A percentile compares a stretch with the other conserved stretches of the same genome.
Conservation (phyloP, 192 early-diverging fungal genomes). For the Coemansia sp. region DNA sequence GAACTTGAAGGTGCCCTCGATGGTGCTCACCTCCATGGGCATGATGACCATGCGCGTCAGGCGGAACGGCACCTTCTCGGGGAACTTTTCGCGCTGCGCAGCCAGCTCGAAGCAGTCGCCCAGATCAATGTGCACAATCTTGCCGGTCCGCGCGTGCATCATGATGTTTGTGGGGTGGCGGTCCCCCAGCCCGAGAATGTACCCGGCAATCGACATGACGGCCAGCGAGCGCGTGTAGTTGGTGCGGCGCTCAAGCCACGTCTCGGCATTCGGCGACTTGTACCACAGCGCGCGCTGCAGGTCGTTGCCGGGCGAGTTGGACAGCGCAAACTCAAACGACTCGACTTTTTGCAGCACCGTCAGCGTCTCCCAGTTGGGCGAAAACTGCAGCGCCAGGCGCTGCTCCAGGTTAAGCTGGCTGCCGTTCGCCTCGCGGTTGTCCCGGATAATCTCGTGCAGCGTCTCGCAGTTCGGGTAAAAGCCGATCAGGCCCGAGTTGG, state of each 20-base stretch:
- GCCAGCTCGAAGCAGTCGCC: constrained; percentile 98
- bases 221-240: constrained; percentile 94
- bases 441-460: constrained; percentile 76
- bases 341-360: constrained; percentile 87
- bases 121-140: constrained; percentile 96
- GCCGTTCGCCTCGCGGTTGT: constrained; percentile 78
- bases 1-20: constrained; percentile 91
- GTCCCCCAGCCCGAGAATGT: constrained; percentile 96
- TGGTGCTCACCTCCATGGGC: constrained; percentile 95
- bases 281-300: constrained; percentile 90
- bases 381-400: constrained; percentile 78
- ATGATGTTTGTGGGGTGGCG: constrained; percentile 95
- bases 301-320: constrained; percentile 88
- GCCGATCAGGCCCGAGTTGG: constrained; percentile 91
- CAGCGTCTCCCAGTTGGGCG: constrained; percentile 85
- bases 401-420: constrained; percentile 86
- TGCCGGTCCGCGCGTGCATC: constrained; percentile 81
- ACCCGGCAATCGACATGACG: constrained; percentile 98
- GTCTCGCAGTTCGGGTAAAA: constrained; percentile 90
- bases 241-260: constrained; percentile 90
- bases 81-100: constrained; percentile 88
- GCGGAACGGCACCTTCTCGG: constrained; percentile 94
- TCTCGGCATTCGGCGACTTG: constrained; percentile 92
- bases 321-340: constrained; percentile 89
- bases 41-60: constrained; percentile 92